Base-by-base conservation (phyloP, 306 rosid species). In the Casuarina glauca region DNA sequence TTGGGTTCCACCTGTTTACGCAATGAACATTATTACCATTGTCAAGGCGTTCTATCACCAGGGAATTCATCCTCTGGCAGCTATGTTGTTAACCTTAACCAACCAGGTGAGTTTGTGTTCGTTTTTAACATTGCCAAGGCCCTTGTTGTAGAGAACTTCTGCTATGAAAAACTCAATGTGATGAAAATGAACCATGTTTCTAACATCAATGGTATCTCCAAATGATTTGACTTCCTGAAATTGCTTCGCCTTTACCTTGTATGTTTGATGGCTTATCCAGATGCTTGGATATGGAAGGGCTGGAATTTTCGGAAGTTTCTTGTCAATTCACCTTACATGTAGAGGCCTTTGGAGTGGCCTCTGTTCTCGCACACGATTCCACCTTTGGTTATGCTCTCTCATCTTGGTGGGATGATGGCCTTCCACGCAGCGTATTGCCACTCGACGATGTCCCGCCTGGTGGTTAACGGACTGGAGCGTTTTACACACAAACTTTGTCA, bases 221-320 rank as follows among this genome's bases (percentile, higher is more conserved):
- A 6, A 51, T 7, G 4, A 51, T 11, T 9, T 11, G 55, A 3
- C 11, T 11, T 16, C 11, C 3, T 15, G 45, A 20, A 39, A 17
- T 64, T 41, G 46, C 17, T 64, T 64, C 49, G 3, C n/a, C 41
- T 64, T 41, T 41, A 4, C 5, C 70, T 39, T 6, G 7, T 13
- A 0, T 41, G 45, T 64, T 38, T 39, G 9, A 9, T 16, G 77
- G 20, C 58, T 35, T 67, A 63, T 79, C 46, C 82, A 94, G 97
- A 81, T 94, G 97, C 94, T 92, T 82, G 98, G 98, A 3, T 94
- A 90, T 69, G 97, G 98, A 48, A 89, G 97, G 98, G 97, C 97
- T 77, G 98, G 98, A 6, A 11, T 92, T 16, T 88, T 82, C 83
- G 97, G 75, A 90, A 20, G 73, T 81, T 60, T 76, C 95, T 94